phyloP scores from a whole-genome alignment of 106 monocot genomes.

The Apostasia ramifera region DNA sequence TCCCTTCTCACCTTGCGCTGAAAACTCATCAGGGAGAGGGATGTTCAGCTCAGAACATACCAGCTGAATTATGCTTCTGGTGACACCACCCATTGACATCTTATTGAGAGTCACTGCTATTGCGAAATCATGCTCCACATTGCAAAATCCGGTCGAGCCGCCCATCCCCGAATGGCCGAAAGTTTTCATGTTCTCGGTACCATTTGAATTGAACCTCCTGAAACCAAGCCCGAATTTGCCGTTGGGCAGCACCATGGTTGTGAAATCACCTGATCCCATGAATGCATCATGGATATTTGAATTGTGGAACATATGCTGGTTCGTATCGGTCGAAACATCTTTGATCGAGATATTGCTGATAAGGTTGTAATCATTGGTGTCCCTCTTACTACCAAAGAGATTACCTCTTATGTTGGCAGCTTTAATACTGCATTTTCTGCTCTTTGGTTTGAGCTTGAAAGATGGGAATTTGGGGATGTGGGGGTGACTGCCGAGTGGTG shows the following conservation, averaged over 20 bases:
- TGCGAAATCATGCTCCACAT: slow-evolving; percentile 70
- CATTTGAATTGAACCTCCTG: slow-evolving; percentile 35
- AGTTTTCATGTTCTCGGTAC: slow-evolving; percentile 15
- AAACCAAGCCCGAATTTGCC: slow-evolving; percentile 88
- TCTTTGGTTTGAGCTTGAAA: slow-evolving; percentile 12
- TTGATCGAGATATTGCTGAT: slow-evolving; percentile 9
- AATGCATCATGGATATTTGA: slow-evolving; percentile 66
- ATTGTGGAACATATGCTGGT: slow-evolving; percentile 27
- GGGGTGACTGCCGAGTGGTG: slow-evolving; percentile 58
- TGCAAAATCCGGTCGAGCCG: slow-evolving; percentile 86
- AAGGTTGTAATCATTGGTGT: slow-evolving; percentile 21
- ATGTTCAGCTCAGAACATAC: slow-evolving; percentile 76
- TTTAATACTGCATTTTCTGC: slow-evolving; percentile 23
- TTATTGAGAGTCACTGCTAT: slow-evolving; percentile 92
- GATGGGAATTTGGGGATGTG: slow-evolving; percentile 67
- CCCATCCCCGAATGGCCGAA: slow-evolving; percentile 94
- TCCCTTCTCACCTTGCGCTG: slow-evolving; percentile 46
- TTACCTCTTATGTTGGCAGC: slow-evolving; percentile 3
- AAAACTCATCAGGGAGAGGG: slow-evolving; percentile 76
- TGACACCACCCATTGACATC: slow-evolving; percentile 84
- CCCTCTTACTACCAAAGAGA: background rate
- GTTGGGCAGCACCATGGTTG: slow-evolving; percentile 34
- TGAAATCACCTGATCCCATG: slow-evolving; percentile 62
- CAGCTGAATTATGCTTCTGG: slow-evolving; percentile 69
- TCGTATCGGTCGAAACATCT: background rate